Evolutionary conservation across 192 early-diverging fungal species (phyloP), one percentile per base, ranked within the genome.

Genomic region (Spizellomyces sp.): DNA sequence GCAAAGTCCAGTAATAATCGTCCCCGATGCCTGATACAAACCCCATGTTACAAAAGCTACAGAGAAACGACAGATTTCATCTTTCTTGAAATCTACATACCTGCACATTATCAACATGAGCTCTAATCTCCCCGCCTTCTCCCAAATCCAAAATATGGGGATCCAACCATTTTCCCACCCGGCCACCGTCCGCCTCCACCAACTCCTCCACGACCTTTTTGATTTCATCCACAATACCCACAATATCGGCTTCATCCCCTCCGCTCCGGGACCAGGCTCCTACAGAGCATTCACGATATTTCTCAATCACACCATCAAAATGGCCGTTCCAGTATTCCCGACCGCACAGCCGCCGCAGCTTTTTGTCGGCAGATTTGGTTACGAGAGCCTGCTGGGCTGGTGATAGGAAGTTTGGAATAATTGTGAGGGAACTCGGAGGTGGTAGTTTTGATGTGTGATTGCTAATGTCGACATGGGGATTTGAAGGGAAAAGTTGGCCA

Each of bases 61-160:
- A 61, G 14, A 42, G 15, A 14, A 15, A 41, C 12, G 27, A 15
- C 22, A 22, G 17, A 36, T 42, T 42, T 43, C n/a, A 46, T 6
- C 8, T 2, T 15, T 36, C 27, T 36, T 36, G 27, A 36, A 36
- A 2, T 36, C 3, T 36, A 36, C 27, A 36, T 70, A 47, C 58
- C 54, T 63, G 87, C 8, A 89, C 67, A 67, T 95, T 92, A 73
- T 95, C 93, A 5, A 95, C 87, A 73, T 95, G 93, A 7, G 89
- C 84, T 75, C 86, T 82, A 66, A 95, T 95, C 55, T 90, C 90
- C 45, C 90, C 78, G 4, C 82, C 74, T 54, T 85, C 85, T 2
- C 61, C 61, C 12, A 95, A 79, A 58, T 95, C 93, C 67, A 95
- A 77, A 45, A 95, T 87, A 72, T 95, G 93, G 9, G 90, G 88